Evolutionary conservation across 805 yeast genomes (phyloP), one percentile per base, ranked within the genome.

Genomic region (Candida cerambycidarum): DNA sequence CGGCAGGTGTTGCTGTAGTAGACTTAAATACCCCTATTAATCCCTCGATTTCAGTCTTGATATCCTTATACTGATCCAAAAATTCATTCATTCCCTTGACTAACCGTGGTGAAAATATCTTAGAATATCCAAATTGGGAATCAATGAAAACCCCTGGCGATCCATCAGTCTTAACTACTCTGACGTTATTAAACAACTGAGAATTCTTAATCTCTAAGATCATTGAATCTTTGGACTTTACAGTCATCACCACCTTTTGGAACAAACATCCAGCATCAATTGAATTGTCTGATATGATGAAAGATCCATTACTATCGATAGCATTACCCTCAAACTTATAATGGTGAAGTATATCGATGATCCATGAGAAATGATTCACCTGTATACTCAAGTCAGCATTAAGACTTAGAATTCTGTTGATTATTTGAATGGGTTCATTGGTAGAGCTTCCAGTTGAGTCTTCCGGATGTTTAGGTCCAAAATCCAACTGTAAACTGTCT

Each of bases 51-150:
- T 33, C 42, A 8, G 16, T 3, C 28, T 14, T 29, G 5, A 43
- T 8, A 3, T 16, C 33, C 7, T 28, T 8, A 28, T n/a, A 43
- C 8, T 15, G 19, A 30, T 35, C 44, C 13, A 47, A 21, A 6
- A 50, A 17, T 6, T 49, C 43, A 13, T 57, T 56, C 10, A 57
- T 13, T 0, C 64, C 45, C 13, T 42, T 43, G 3, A 56, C 27
- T 2, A 62, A 32, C 52, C 50, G 59, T 3, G 67, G 67, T 3
- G 53, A 35, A 19, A 53, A 54, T 8, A 63, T 39, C 38, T 67
- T 65, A 15, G 68, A 50, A 42, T 57, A 65, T 2, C 69, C 70
- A n/a, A 62, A 40, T 10, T 51, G 51, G 5, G 54, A 38, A 4
- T 51, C 48, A 0, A 54, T 40, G 2, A 46, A 34, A 2, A 61